phyloP scores from a whole-genome alignment of 495 filamentous ascomycete species.

The Trichoderma asperelloides region DNA sequence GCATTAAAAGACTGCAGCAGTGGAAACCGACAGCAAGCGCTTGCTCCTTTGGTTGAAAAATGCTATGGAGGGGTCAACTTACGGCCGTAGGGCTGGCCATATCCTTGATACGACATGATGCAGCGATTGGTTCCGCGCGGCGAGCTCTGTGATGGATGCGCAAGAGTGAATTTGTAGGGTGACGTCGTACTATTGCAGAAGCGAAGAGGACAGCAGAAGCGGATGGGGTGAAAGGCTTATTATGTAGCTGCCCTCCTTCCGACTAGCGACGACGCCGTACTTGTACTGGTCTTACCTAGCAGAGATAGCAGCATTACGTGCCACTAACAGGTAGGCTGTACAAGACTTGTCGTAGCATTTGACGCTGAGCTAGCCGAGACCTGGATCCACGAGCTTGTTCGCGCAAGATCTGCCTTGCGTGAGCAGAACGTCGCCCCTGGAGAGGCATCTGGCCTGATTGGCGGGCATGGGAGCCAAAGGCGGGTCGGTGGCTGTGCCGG shows the following conservation, averaged over 20 bases:
- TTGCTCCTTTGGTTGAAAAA: neutral
- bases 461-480: neutral
- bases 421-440: neutral
- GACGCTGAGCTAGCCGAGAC: neutral
- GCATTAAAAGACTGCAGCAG: neutral
- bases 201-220: neutral
- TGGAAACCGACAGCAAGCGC: slow-evolving; percentile 2
- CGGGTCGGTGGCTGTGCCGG: neutral
- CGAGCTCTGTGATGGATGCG: neutral
- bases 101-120: slow-evolving; percentile 11
- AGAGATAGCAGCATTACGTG: too few species aligned
- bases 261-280: too few species aligned
- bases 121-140: neutral
- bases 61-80: neutral
- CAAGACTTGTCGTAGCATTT: too few species aligned
- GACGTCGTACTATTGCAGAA: neutral
- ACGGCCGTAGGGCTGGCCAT: slow-evolving; percentile 13
- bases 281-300: too few species aligned
- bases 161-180: neutral
- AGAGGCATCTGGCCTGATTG: neutral
- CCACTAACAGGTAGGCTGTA: too few species aligned
- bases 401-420: slow-evolving; percentile 7
- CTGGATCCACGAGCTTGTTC: neutral
- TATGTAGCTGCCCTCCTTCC: neutral
- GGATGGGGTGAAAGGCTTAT: neutral